Evolutionary conservation across 2,329 filamentous ascomycete species (phyloP), one percentile per base, ranked within the genome.

Genomic region (Exophiala aquamarina): DNA sequence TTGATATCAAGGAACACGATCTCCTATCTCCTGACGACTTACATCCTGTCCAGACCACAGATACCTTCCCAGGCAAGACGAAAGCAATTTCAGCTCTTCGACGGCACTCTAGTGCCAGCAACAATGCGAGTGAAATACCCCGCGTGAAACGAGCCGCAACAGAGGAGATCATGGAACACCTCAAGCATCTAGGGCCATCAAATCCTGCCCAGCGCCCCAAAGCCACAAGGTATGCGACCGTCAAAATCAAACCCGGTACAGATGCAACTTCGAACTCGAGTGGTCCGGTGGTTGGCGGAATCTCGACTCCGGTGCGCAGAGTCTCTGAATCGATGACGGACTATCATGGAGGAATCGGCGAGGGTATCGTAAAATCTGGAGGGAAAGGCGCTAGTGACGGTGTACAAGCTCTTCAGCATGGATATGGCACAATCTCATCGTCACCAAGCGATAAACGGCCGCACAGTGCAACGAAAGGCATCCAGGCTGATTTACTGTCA

Each of bases 111-210:
- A 63, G 59, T 35, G 57, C 55, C 5, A 61, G 64, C 26, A 62
- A 59, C 29, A 63, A 58, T 36, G 36, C 57, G 1, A 52, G 61
- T 9, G 51, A 61, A n/a, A 52, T 61, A 40, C 56, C 59, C 31
- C 58, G 62, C 48, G 59, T 68, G 50, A 70, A 73, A 7, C 70
- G 81, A 42, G 68, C 76, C 18, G 74, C 72, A 42, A 77, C 77
- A 7, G 70, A 78, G 31, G 77, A 82, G 21, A 66, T 83, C 40
- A 72, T 73, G 38, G 72, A 83, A 58, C 81, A 84, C 47, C 65
- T 84, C 15, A 82, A 79, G 59, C 79, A 84, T 58, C 71, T 85
- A 2, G 82, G 82, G 3, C 82, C 82, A 0, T 83, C 79, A 14
- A 85, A 85, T 56, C 70, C 77, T 13, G 82, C 82, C 15, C 81